A percentile compares a stretch with the other conserved stretches of the same genome.
These are phyloP conservation scores for Iodosphaeria phyllophila DNA, from an alignment of 2,329 filamentous ascomycete genomes.

Conservation along the genomic window DNA sequence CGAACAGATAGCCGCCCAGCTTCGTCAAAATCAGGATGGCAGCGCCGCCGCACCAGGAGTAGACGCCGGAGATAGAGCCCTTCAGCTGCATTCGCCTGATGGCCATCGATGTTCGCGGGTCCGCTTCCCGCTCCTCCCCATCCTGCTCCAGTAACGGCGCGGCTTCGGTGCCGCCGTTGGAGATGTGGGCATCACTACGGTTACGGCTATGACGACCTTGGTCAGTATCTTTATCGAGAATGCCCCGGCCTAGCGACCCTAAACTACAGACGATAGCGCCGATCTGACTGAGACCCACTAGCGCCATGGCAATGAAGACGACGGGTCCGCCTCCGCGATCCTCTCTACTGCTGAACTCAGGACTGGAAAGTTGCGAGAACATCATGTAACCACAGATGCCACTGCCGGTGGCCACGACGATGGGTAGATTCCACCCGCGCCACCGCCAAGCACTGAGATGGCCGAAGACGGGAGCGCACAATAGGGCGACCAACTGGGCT, in stretches of 20 bases:
- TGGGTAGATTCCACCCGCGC: constrained; percentile 48
- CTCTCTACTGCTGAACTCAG: constrained; percentile 46
- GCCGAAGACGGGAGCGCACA: constrained; percentile 76
- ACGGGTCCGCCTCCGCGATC: constrained; percentile 46
- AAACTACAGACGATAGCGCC: constrained; percentile 91
- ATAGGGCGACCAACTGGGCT: constrained; percentile 68
- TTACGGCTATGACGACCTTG: too few species aligned
- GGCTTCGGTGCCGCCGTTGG: constrained; percentile 15
- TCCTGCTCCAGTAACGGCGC: constrained; percentile 19
- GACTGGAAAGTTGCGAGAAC: constrained; percentile 61
- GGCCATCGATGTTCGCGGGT: constrained; percentile 23
- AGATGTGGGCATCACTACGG: constrained; percentile 10
- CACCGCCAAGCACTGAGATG: constrained; percentile 53
- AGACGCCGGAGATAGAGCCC: constrained; percentile 86
- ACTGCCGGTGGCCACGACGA: constrained; percentile 50
- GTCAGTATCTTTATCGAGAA: too few species aligned
- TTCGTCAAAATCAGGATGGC: constrained; percentile 88
- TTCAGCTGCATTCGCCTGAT: constrained; percentile 65
- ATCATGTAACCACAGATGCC: constrained; percentile 63
- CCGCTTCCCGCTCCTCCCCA: constrained; percentile 4
- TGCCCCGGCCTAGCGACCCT: constrained; percentile 67
- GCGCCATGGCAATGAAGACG: constrained; percentile 58
- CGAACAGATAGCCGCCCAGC: constrained; percentile 72
- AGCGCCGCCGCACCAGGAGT: constrained; percentile 75
- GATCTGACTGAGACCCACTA: constrained; percentile 87